Base-by-base conservation (phyloP, 2,329 filamentous ascomycete species). In the Aspergillus latus region DNA sequence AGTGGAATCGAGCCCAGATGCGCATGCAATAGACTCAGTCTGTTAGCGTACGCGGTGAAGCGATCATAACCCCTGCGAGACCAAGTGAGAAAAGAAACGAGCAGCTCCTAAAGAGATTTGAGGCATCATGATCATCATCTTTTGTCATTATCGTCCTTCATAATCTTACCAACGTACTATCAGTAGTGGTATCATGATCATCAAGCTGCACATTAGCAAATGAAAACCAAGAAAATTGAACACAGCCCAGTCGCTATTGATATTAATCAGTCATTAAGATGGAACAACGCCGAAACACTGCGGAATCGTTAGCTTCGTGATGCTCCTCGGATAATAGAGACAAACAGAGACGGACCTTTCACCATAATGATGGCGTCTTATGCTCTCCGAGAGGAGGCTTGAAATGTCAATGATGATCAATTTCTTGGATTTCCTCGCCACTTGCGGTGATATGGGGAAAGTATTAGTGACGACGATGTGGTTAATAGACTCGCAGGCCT, bases 381-480 rank as follows among this genome's bases (percentile, higher is more conserved):
- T 97, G 49, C 92, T 92, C 76, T 99, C 94, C 4, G 92, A 85
- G 42, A 99, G 80, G 50, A 99, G 80, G 69, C 88, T 89, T 28
- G 92, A 95, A 13, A 99, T 83, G 68, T 97, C 92, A 57, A 99
- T 84, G 34, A 97, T 83, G 55, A 95, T 86, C 66, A 99, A 82
- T 80, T 99, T 99, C 76, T 83, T 87, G 51, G 85, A 87, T 57
- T 83, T 84, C 64, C 80, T 84, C 34, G 85, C 81, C 73, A 88
- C 87, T 62, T 89, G 85, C 56, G 88, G 85, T 21, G 87, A 83
- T 62, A 99, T 95, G 2, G 94, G 94, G 74, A 97, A 97, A 54
- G 92, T 95, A 77, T 99, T 97, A 34, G 94, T 99, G 66, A 97
- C 92, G 53, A 99, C 86, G 64, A 99, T 93, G 66, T 88, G 83